Base-by-base conservation (phyloP, 768 basidiomycete species). In the Royoungia palumana region DNA sequence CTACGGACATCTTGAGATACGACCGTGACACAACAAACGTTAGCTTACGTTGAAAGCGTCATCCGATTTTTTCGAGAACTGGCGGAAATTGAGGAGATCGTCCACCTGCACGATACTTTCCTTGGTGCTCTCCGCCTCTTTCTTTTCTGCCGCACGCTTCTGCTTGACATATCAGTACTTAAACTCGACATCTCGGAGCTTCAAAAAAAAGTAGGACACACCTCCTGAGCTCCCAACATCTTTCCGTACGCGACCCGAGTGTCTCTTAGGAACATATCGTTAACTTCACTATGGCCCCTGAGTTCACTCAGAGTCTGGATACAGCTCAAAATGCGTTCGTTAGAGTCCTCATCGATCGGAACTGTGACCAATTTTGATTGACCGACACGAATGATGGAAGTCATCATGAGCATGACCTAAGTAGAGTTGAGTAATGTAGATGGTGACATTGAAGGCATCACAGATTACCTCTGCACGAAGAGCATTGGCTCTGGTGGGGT, bases 271-370 rank as follows among this genome's bases (percentile, higher is more conserved):
- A 91, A 90, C 41, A 87, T 78, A 44, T 86, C 80, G 36, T 85
- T 77, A 3, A 87, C 81, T 34, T 73, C 73, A 11, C 72, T 68
- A 35, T 76, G 72, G 6, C 74, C 72, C 50, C 82, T 75, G 28
- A 95, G 72, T 54, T 93, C 85, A 57, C 93, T 91, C 60, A 99
- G 74, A 1, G 94, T 92, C 63, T 92, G 88, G 44, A 99, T 87
- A 70, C 96, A 99, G 67, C 87, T 90, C 77, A 96, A 81, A 69
- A 99, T 92, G 21, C 96, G 85, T 69, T 99, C 96, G 57, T 83
- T 87, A 6, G 93, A 94, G 67, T 99, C 96, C 66, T 99, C 96
- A 72, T 99, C 96, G 56, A 99, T 99, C n/a, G 90, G 88, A 2
- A 85, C 86, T 0, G 89, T 83, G 37, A 87, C 89, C 57, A 95